Percentiles rank a stretch among this genome's conserved stretches.
phyloP scores from a whole-genome alignment of 805 yeast genomes.

The Priceomyces castillae region DNA sequence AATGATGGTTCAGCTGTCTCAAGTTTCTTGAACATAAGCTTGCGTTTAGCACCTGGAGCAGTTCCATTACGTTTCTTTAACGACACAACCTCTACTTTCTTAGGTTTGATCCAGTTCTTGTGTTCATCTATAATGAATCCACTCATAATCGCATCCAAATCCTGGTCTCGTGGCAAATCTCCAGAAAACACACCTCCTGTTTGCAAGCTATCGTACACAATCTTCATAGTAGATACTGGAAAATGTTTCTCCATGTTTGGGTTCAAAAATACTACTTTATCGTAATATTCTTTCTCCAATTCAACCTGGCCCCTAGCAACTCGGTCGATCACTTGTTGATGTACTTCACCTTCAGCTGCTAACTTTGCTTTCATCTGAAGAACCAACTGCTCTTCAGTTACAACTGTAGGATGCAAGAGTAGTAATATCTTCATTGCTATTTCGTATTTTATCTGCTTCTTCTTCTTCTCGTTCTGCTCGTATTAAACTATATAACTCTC shows the following conservation, averaged over 20 bases:
- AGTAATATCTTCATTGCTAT: slow-evolving; percentile 32
- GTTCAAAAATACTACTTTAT: slow-evolving; percentile 51
- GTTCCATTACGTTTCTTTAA: slow-evolving; percentile 26
- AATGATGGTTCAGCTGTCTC: slow-evolving; percentile 19
- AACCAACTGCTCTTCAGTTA: slow-evolving; percentile 51
- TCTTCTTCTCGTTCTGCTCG: background rate
- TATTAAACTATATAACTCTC: background rate
- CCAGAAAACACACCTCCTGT: slow-evolving; percentile 51
- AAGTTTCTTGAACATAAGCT: slow-evolving; percentile 17
- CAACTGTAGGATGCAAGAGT: slow-evolving; percentile 66
- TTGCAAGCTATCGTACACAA: slow-evolving; percentile 39
- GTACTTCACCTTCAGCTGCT: slow-evolving; percentile 22
- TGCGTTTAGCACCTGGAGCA: slow-evolving; percentile 8
- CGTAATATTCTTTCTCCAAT: slow-evolving; percentile 36
- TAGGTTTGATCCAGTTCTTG: slow-evolving; percentile 55
- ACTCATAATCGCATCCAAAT: slow-evolving; percentile 60
- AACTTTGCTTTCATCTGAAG: slow-evolving; percentile 36
- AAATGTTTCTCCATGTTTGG: slow-evolving; percentile 52
- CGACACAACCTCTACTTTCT: slow-evolving; percentile 24
- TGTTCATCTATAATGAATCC: slow-evolving; percentile 56
- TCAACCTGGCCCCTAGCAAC: slow-evolving; percentile 48
- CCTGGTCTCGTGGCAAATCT: slow-evolving; percentile 48
- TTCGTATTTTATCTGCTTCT: background rate
- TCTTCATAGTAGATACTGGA: slow-evolving; percentile 42
- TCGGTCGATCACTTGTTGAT: slow-evolving; percentile 58